These are phyloP conservation scores for Penicillium arizonense DNA, from an alignment of 495 filamentous ascomycete species.

Conservation along the genomic window DNA sequence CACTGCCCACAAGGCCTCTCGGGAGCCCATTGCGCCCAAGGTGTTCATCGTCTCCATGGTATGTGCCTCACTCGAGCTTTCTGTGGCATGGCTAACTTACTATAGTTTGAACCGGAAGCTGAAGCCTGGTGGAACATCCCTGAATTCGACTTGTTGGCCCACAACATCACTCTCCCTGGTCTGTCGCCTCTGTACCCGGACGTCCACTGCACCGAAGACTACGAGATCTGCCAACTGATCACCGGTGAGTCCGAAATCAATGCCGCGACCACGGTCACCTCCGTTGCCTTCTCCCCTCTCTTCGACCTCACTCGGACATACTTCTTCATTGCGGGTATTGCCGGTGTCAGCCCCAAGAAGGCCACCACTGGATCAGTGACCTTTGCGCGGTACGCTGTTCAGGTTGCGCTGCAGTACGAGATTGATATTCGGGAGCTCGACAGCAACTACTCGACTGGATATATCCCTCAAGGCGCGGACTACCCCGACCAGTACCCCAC, in stretches of 20 bases:
- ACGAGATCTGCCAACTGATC: slow-evolving; percentile 60
- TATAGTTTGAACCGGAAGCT: slow-evolving; percentile 65
- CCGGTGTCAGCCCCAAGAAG: slow-evolving; percentile 66
- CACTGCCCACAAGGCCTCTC: not conserved
- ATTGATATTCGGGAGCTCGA: slow-evolving; percentile 71
- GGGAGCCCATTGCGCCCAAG: slow-evolving; percentile 54
- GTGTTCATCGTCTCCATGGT: slow-evolving; percentile 73
- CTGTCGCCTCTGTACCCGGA: slow-evolving; percentile 63
- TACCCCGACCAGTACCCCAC: slow-evolving; percentile 58
- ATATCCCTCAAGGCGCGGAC: slow-evolving; percentile 58
- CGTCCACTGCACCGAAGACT: slow-evolving; percentile 59
- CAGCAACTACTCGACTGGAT: slow-evolving; percentile 62
- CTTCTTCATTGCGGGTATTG: slow-evolving; percentile 71
- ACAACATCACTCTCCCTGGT: slow-evolving; percentile 66
- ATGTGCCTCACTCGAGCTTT: slow-evolving; percentile 10
- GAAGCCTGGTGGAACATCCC: slow-evolving; percentile 64
- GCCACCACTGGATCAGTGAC: slow-evolving; percentile 61
- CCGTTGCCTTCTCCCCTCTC: slow-evolving; percentile 55
- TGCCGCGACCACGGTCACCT: slow-evolving; percentile 60
- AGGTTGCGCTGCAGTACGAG: slow-evolving; percentile 74
- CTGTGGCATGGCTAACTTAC: not conserved
- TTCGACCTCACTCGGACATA: slow-evolving; percentile 70
- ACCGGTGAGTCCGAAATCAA: slow-evolving; percentile 69
- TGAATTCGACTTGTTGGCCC: slow-evolving; percentile 58
- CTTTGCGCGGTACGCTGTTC: slow-evolving; percentile 66